Evolutionary conservation across 257 asterid genomes (phyloP).

Genomic region (Forsythia viridissima): DNA sequence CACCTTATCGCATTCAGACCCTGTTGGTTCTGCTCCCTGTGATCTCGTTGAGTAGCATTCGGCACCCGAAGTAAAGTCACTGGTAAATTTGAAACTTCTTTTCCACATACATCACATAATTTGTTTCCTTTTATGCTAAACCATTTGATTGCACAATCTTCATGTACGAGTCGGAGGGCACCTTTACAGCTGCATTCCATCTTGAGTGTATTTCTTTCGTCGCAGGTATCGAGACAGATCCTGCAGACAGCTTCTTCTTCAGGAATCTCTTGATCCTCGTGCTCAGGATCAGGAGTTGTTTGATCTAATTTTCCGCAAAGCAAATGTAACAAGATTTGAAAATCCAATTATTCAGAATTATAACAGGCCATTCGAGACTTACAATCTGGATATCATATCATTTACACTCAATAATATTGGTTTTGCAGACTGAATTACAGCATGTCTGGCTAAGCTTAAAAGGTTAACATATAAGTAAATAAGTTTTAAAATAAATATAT

Average conservation of each 20-base stretch:
- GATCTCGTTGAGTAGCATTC: slow-evolving; percentile 39
- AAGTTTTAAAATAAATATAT: too few relatives aligned
- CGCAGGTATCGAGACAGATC: slow-evolving; percentile 82
- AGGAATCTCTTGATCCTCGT: slow-evolving; percentile 86
- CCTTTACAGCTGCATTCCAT: slow-evolving; percentile 98
- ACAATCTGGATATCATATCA: neutral
- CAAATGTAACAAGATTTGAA: slow-evolving; percentile 4
- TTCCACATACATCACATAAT: slow-evolving; percentile 76
- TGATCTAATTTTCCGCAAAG: slow-evolving; percentile 50
- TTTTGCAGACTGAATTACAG: neutral
- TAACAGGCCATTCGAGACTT: neutral
- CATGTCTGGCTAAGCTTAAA: neutral
- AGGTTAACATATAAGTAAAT: neutral
- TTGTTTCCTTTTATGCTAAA: slow-evolving; percentile 65
- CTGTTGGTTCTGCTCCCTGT: slow-evolving; percentile 40
- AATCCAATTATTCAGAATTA: slow-evolving; percentile 5
- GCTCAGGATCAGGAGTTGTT: slow-evolving; percentile 56
- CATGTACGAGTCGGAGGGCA: slow-evolving; percentile 70
- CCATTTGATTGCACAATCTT: slow-evolving; percentile 93
- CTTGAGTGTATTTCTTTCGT: slow-evolving; percentile 71
- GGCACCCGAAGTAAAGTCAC: slow-evolving; percentile 79
- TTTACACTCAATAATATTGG: neutral
- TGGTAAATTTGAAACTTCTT: slow-evolving; percentile 79
- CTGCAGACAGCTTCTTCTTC: slow-evolving; percentile 98
- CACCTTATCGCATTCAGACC: slow-evolving; percentile 44